These are phyloP conservation scores for Zalaria sp. DNA, from an alignment of 2,329 filamentous ascomycete genomes.

Conservation along the genomic window DNA sequence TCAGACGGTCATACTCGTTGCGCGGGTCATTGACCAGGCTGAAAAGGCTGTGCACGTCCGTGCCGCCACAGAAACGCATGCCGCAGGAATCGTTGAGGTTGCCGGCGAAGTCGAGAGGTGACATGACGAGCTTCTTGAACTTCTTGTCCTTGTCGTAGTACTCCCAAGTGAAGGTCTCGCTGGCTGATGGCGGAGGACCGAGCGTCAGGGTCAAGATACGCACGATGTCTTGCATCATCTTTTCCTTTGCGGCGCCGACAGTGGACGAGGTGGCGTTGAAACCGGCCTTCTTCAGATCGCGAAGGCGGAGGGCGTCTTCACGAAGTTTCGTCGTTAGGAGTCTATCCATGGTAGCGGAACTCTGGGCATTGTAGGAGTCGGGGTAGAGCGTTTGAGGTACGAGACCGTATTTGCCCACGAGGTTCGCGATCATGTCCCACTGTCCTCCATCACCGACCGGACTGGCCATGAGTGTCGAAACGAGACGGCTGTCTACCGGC, in stretches of 20 bases:
- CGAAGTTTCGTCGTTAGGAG: conserved; percentile 74
- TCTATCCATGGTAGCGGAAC: conserved; percentile 54
- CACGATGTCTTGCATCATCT: conserved; percentile 69
- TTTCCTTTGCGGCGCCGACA: conserved; percentile 45
- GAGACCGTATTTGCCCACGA: conserved; percentile 76
- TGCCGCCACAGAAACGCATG: conserved; percentile 42
- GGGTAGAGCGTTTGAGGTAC: conserved; percentile 69
- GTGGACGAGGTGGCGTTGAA: conserved; percentile 20
- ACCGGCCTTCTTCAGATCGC: conserved; percentile 35
- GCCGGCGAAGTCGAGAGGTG: conserved; percentile 57
- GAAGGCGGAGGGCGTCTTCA: conserved; percentile 65
- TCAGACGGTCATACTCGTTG: conserved; percentile 54
- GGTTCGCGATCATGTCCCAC: conserved; percentile 83
- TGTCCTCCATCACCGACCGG: conserved; percentile 73
- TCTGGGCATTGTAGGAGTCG: conserved; percentile 65
- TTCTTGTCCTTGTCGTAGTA: conserved; percentile 58
- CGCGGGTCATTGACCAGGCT: conserved; percentile 78
- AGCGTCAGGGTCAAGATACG: conserved; percentile 70
- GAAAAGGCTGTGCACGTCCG: conserved; percentile 54
- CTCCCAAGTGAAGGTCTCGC: conserved; percentile 63
- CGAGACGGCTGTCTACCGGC: conserved; percentile 56
- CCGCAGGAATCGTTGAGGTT: conserved; percentile 48
- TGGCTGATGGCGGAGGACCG: conserved; percentile 59
- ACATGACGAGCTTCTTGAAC: conserved; percentile 47
- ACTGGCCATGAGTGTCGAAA: conserved; percentile 53